Evolutionary conservation across 2,329 filamentous ascomycete genomes (phyloP).

Genomic region (Atkinsonella hypoxylon): DNA sequence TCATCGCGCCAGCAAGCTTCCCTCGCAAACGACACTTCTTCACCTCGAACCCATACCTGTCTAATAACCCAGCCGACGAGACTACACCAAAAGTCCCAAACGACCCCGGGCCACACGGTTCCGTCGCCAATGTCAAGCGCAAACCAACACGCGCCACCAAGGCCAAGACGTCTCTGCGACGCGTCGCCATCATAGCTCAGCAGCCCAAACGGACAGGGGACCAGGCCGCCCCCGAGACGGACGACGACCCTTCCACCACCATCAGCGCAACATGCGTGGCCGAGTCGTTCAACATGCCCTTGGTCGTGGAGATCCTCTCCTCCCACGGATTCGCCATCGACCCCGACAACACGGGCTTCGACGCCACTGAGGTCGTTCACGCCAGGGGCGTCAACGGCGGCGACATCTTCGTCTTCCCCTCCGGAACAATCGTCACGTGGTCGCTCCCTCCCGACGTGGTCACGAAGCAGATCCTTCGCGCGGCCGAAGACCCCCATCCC

Average conservation of each 20-base stretch:
- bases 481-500: constrained; percentile 63
- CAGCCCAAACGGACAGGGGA: constrained; percentile 30
- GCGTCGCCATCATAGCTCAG: constrained; percentile 80
- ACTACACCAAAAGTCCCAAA: constrained; percentile 7
- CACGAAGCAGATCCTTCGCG: constrained; percentile 59
- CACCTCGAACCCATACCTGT: constrained; percentile 49
- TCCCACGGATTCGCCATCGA: constrained; percentile 50
- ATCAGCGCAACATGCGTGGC: constrained; percentile 51
- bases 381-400: constrained; percentile 52
- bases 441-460: constrained; percentile 68
- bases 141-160: constrained; percentile 33
- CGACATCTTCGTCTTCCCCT: constrained; percentile 93
- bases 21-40: constrained; percentile 52
- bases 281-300: constrained; percentile 51
- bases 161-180: constrained; percentile 63
- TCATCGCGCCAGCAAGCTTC: constrained; percentile 28
- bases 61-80: constrained; percentile 16
- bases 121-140: constrained; percentile 26
- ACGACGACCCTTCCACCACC: constrained; percentile 27
- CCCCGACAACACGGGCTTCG: constrained; percentile 48
- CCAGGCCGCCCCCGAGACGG: constrained; percentile 11
- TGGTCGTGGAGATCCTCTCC: constrained; percentile 44
- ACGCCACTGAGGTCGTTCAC: constrained; percentile 50
- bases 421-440: constrained; percentile 89
- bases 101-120: constrained; percentile 7